Evolutionary conservation across 768 basidiomycete genomes (phyloP), one percentile per base, ranked within the genome.

Genomic region (Lactarius tabidus): DNA sequence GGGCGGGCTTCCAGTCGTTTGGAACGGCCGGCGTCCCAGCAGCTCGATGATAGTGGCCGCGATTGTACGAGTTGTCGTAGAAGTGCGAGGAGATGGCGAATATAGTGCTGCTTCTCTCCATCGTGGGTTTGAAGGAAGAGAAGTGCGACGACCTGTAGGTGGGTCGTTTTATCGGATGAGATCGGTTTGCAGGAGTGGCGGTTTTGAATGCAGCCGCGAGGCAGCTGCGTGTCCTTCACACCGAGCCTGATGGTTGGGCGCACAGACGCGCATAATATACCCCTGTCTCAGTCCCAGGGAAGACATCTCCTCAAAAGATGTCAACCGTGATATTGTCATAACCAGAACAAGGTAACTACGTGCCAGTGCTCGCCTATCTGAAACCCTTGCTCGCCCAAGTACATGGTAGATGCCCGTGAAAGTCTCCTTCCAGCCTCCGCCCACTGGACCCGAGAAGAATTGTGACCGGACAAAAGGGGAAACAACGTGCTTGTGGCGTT

Each of bases 41-140:
- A 33, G 54, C 28, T 18, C 64, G 35, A 41, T 60, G 59, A 39
- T 60, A 39, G n/a, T 35, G 59, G 29, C 59, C 43, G 33, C 59
- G 60, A 57, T 66, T 66, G 43, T 48, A 56, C 10, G 56, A 60
- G 43, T 59, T 57, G 52, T 66, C 59, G 41, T 66, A 59, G 51
- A 61, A 67, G 14, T 62, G 55, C 23, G 67, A 66, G 26, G 65
- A 67, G 56, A 68, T 51, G 29, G 65, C 52, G 52, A 68, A 68
- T 36, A 67, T 67, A 29, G 61, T 67, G 18, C 56, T 67, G 52
- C 67, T 68, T 57, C 67, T 53, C 35, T 67, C 61, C 67, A 68
- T 68, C 12, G 55, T 39, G 23, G 20, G 17, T 55, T 51, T 10
- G 39, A 33, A 33, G 33, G 58, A 62, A 33, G 28, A 58, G 10